Percentiles rank a stretch among this genome's conserved stretches.
Evolutionary conservation across 2,329 filamentous ascomycete species (phyloP).

Genomic region (Alternaria sp.): DNA sequence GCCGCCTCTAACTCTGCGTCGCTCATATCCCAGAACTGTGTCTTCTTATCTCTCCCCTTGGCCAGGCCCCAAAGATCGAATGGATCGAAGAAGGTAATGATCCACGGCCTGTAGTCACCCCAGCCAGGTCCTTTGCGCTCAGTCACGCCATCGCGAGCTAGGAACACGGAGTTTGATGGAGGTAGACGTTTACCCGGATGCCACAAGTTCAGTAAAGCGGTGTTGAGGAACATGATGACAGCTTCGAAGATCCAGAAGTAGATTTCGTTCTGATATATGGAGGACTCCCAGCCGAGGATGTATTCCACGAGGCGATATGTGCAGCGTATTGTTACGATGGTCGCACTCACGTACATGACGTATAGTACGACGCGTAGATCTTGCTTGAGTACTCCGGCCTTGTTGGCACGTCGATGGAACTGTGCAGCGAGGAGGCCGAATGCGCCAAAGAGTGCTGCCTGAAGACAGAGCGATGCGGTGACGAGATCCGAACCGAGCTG

Average conservation of each 20-base stretch:
- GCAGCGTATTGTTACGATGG: constrained; percentile 56
- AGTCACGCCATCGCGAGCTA: constrained; percentile 59
- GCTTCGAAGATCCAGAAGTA: constrained; percentile 64
- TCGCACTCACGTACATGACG: constrained; percentile 57
- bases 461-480: constrained; percentile 58
- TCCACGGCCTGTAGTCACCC: constrained; percentile 54
- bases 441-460: constrained; percentile 57
- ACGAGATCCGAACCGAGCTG: constrained; percentile 55
- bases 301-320: constrained; percentile 62
- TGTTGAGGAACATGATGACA: constrained; percentile 59
- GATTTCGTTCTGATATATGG: constrained; percentile 54
- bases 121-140: constrained; percentile 59
- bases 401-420: constrained; percentile 55
- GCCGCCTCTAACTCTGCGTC: constrained; percentile 38
- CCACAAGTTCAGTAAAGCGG: constrained; percentile 58
- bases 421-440: constrained; percentile 56
- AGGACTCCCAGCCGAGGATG: constrained; percentile 47
- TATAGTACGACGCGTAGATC: constrained; percentile 54
- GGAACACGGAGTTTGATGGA: constrained; percentile 57
- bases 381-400: constrained; percentile 48
- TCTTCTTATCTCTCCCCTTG: constrained; percentile 42
- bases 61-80: constrained; percentile 44
- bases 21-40: constrained; percentile 47
- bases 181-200: constrained; percentile 60
- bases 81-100: constrained; percentile 49